phyloP scores from a whole-genome alignment of 1,284 basidiomycete species.

The Ganoderma lingzhi region DNA sequence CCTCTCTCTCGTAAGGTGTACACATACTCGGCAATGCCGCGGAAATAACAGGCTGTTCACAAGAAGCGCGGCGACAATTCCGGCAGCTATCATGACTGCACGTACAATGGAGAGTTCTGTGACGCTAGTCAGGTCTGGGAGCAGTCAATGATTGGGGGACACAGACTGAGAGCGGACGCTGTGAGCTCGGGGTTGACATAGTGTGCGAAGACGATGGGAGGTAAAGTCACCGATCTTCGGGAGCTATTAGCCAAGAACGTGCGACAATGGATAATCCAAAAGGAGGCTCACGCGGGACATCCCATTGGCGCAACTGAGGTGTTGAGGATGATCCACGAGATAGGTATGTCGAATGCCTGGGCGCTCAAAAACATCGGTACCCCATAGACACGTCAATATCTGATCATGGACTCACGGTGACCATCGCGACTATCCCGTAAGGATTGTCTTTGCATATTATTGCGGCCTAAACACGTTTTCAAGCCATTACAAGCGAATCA shows the following conservation, averaged over 20 bases:
- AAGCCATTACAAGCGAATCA: not conserved
- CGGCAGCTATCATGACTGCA: constrained; percentile 51
- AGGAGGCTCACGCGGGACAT: constrained; percentile 50
- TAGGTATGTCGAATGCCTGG: constrained; percentile 54
- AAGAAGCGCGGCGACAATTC: constrained; percentile 54
- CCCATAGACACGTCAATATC: not conserved
- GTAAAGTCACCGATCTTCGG: constrained; percentile 53
- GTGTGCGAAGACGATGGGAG: constrained; percentile 51
- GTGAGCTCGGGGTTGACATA: constrained; percentile 44
- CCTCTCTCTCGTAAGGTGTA: constrained; percentile 10
- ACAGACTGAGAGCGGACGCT: constrained; percentile 45
- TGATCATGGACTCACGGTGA: constrained; percentile 45
- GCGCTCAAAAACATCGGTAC: not conserved
- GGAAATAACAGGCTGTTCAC: constrained; percentile 58
- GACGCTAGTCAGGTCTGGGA: constrained; percentile 9
- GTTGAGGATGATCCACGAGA: constrained; percentile 55
- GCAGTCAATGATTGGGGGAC: not conserved
- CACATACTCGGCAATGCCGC: constrained; percentile 53
- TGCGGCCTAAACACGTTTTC: constrained; percentile 45
- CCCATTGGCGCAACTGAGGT: constrained; percentile 52
- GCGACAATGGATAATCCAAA: constrained; percentile 19
- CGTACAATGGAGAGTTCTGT: constrained; percentile 52
- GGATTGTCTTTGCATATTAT: constrained; percentile 52
- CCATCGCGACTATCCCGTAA: constrained; percentile 51
- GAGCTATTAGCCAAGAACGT: constrained; percentile 10